A percentile compares a stretch with the other conserved stretches of the same genome.
phyloP scores from a whole-genome alignment of 495 filamentous ascomycete species.

The Cairneyella variabilis region DNA sequence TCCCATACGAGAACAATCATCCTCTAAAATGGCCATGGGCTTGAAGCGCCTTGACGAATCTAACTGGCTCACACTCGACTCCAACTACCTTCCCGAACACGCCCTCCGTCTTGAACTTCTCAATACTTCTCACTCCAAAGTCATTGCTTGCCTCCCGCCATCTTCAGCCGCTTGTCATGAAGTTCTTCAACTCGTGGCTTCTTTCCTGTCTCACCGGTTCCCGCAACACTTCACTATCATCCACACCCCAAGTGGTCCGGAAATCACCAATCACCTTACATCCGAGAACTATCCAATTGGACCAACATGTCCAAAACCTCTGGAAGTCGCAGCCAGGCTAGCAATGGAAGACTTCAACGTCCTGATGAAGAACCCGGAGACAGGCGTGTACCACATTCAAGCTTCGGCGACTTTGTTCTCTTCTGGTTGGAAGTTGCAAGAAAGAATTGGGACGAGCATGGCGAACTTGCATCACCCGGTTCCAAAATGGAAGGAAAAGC shows the following conservation, averaged over 20 bases:
- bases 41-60: constrained; percentile 45
- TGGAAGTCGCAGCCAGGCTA: constrained; percentile 53
- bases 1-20: constrained; percentile 6
- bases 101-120: constrained; percentile 41
- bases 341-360: constrained; percentile 58
- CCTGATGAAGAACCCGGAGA: constrained; percentile 46
- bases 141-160: constrained; percentile 47
- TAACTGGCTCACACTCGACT: constrained; percentile 54
- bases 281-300: constrained; percentile 42
- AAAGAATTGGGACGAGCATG: constrained; percentile 52
- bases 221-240: constrained; percentile 44
- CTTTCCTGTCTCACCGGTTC: constrained; percentile 47
- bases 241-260: constrained; percentile 15
- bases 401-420: constrained; percentile 56
- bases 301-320: constrained; percentile 33
- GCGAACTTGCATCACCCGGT: constrained; percentile 48
- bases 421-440: constrained; percentile 51
- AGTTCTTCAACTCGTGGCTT: constrained; percentile 44
- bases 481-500: constrained; percentile 50
- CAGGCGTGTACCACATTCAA: constrained; percentile 40
- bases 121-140: constrained; percentile 35
- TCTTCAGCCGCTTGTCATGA: constrained; percentile 48
- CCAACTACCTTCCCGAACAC: constrained; percentile 48
- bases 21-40: constrained; percentile 45
- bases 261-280: constrained; percentile 47